Base-by-base conservation (phyloP, 2,329 filamentous ascomycete species). In the Talaromyces verruculosus region DNA sequence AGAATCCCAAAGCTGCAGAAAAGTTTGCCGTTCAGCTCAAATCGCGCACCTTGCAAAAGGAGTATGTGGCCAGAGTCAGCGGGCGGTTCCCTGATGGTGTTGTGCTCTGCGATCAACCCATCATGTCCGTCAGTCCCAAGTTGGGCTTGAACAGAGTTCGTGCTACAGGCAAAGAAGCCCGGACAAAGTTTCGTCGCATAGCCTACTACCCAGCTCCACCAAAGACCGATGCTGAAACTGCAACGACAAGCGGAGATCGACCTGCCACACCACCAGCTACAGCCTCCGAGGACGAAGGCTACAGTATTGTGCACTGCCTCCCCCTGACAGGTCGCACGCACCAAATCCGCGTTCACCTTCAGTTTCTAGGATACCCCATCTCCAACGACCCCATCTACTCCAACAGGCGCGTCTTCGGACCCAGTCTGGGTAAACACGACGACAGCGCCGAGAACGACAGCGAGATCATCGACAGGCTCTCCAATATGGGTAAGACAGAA, bases 341-440 rank as follows among this genome's bases (percentile, higher is more conserved):
- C 74, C 95, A 99, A 77, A 86, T 99, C 59, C 88, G 95, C 39
- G 95, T 99, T 19, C 95, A 99, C 74, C 84, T 99, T 17, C 95
- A 99, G 75, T 96, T 92, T 77, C 83, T 99, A 3, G 95, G 95
- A 1, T 91, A 98, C 75, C 95, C 95, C 1, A 98, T 99, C 71
- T 89, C 92, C 69, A 99, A 99, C 77, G 95, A 99, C 75, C 95
- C 95, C 7, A 98, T 99, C 72, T 99, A 99, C 77, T 93, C 92
- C 72, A 99, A 99, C 75, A 89, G 92, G 74, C 88, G 89, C 65
- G 95, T 99, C 11, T 99, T 96, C 84, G 95, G 95, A 0, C 83
- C 89, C 0, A 85, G 89, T 10, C 86, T 99, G 0, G 95, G 92
- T 17, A 86, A 81, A 59, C 82, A 83, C 15, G 89, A 94, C 60